Base-by-base conservation (phyloP, 345 rosid species). In the Citrus unshiu region DNA sequence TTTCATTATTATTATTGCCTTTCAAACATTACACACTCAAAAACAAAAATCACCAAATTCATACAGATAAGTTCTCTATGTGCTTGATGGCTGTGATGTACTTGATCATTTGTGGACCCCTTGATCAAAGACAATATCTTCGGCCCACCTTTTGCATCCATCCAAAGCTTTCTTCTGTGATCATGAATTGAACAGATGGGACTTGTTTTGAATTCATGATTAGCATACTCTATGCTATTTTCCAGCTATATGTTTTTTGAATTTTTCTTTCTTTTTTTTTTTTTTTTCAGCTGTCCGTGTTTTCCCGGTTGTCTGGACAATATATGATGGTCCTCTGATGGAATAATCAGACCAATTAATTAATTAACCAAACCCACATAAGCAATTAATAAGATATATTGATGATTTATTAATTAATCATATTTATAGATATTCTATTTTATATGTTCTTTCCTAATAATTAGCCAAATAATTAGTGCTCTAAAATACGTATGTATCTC, bases 1-100 rank as follows among this genome's bases (percentile, higher is more conserved):
- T 76, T 67, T 59, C 68, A 79, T 81, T 81, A 81, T 83, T 78
- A 78, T 81, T 81, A 77, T 71, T 60, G 75, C 80, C 74, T 68
- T 71, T 46, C 65, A 25, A 56, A 39, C 74, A 51, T 68, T 74
- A 25, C 65, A 68, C 67, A 51, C 69, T 64, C 62, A 9, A 78
- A 80, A 77, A 60, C 57, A 56, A 39, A 83, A 35, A 57, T 68
- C 79, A 77, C 79, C 79, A 77, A 67, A 77, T 77, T 67, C 29
- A 77, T 77, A 39, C 34, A 24, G 73, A 77, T 77, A 77, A 67
- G 79, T 76, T 76, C 79, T 46, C 71, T 18, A 39, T 57, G 9
- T 25, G 73, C 34, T 68, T 77, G 73, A 77, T 68, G 58, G 39
- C 57, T 39, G 35, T 57, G 66, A 68, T 68, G 57, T 77, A 54